Evolutionary conservation across 2,329 filamentous ascomycete species (phyloP), one percentile per base, ranked within the genome.

Genomic region (Parafenestella ontariensis): DNA sequence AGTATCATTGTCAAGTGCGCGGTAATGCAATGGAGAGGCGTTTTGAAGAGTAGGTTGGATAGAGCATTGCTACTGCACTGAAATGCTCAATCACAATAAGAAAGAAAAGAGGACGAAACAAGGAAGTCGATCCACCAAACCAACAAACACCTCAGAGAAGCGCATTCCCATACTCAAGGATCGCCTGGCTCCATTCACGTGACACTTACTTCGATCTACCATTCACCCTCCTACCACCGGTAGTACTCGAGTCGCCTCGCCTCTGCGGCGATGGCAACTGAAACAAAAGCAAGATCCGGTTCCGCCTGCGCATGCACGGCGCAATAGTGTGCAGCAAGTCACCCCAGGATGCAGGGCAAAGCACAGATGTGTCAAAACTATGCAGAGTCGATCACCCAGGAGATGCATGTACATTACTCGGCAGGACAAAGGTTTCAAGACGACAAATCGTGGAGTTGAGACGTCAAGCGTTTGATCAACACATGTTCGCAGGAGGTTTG

Each of bases 351-450:
- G 57, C 54, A 57, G 48, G 54, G 56, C 33, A 34, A 51, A 31
- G 36, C 52, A 48, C 55, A 51, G 20, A 34, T 46, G 28, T 34
- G 31, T 36, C 28, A 23, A 46, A 34, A 33, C 26, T 26, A 43
- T 46, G 29, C 28, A 46, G 21, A 34, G 43, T 20, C 31, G 44
- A 36, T 46, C 31, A 24, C 44, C 21, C 21, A 23, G 15, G 24
- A 26, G 9, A 58, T 28, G 57, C 54, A 59, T 46, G 57, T 48
- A 46, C 56, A 53, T 57, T 60, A 59, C 57, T 62, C 56, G 56
- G 49, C 59, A 62, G 42, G 17, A 28, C 18, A 18, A n/a, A 36
- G 8, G 24, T 31, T 29, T 36, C 33, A 41, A 36, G 6, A 37
- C n/a, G n/a, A 29, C 41, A 43, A 5, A 17, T 39, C 33, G 34